phyloP scores from a whole-genome alignment of 768 basidiomycete genomes.

The Crepidotus variabilis region DNA sequence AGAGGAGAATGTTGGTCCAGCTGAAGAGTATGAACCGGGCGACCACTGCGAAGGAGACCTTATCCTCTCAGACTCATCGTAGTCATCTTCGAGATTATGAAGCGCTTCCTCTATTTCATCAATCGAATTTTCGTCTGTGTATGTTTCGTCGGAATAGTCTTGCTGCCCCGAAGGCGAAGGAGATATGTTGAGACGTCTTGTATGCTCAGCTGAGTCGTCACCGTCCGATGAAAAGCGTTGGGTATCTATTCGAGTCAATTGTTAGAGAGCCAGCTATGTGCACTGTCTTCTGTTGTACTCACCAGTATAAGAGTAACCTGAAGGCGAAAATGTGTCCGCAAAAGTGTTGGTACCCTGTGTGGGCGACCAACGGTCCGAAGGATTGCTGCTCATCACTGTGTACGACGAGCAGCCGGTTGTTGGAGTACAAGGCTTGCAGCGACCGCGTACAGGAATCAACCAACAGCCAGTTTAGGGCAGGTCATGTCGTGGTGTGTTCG shows the following conservation, averaged over 20 bases:
- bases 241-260: constrained; percentile 29
- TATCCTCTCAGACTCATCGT: constrained; percentile 50
- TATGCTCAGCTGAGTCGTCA: constrained; percentile 41
- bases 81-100: constrained; percentile 61
- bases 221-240: constrained; percentile 47
- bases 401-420: constrained; percentile 7
- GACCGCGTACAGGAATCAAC: constrained; percentile 19
- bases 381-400: constrained; percentile 32
- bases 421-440: constrained; percentile 3
- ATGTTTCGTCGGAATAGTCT: constrained; percentile 33
- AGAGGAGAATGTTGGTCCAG: constrained; percentile 35
- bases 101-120: constrained; percentile 73
- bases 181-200: constrained; percentile 54
- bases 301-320: constrained; percentile 62
- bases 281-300: constrained; percentile 8
- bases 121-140: constrained; percentile 55
- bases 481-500: constrained; percentile 20
- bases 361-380: constrained; percentile 56
- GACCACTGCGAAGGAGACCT: constrained; percentile 56
- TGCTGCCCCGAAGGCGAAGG: constrained; percentile 38
- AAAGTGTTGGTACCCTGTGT: constrained; percentile 53
- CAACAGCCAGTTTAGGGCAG: constrained; percentile 20
- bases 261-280: neutral
- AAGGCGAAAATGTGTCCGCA: constrained; percentile 46
- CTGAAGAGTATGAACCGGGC: constrained; percentile 36